Base-by-base conservation (phyloP, 257 asterid species). In the Ilex aquifolium region DNA sequence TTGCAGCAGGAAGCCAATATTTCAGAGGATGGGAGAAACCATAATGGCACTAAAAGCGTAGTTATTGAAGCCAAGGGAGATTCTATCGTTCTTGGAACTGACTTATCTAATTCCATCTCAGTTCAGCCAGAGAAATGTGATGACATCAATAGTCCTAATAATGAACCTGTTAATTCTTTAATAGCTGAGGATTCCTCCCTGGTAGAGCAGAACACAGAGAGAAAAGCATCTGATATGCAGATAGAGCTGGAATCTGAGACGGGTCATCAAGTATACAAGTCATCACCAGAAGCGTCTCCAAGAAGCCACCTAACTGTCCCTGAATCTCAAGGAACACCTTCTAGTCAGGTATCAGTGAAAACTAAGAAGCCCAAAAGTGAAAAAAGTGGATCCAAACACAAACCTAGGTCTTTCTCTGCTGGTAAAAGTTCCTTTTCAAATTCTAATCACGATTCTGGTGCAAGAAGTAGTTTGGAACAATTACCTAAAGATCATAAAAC, bases 251-350 rank as follows among this genome's bases (percentile, higher is more conserved):
- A 65, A 74, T 63, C 79, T 64, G 88, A 80, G 73, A 62, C 62
- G 13, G 76, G 74, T 63, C 70, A 66, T 60, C 76, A 55, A 46
- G 72, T 60, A 16, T 50, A 69, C 69, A 77, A 74, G 73, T 77
- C 79, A 64, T 87, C 95, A 55, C 86, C 87, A 10, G 85, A 82
- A 70, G 90, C 78, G 65, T 89, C 99, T 69, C 95, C 92, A 48
- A 77, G 82, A 72, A 93, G 88, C 74, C 95, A 68, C 64, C 65
- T 63, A 61, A 82, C 87, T 46, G 57, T 66, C 66, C 74, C 94
- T 32, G 96, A 87, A 68, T 83, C 85, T 70, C 87, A 87, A 76
- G 87, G 83, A 48, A 84, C 95, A 2, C 97, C 99, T 48, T 75
- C 93, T 56, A 88, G 89, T 75, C 82, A 80, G 64, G 84, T 79